Evolutionary conservation across 371 early-diverging fungal species (phyloP).

Genomic region (Mortierella sp.): DNA sequence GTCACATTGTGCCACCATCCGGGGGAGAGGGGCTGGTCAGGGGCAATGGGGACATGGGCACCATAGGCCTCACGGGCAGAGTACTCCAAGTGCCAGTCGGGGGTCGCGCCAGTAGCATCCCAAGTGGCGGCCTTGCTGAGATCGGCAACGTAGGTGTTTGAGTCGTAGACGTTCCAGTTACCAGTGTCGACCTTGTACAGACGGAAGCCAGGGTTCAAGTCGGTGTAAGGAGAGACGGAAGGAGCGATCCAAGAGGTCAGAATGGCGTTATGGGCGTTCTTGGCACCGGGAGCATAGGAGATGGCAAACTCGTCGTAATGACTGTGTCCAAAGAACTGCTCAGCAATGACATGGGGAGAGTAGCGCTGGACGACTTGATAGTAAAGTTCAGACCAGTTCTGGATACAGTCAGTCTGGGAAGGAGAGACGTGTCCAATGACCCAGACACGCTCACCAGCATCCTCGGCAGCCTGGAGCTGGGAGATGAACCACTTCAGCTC

Average conservation of each 20-base stretch:
- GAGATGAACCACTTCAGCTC: constrained; percentile 65
- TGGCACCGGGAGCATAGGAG: constrained; percentile 60
- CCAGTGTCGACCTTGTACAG: constrained; percentile 66
- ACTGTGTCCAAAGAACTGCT: constrained; percentile 74
- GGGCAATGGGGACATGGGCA: constrained; percentile 34
- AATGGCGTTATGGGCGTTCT: constrained; percentile 62
- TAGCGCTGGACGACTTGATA: constrained; percentile 72
- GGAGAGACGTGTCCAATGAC: constrained; percentile 73
- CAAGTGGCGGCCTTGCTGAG: constrained; percentile 61
- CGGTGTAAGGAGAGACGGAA: constrained; percentile 65
- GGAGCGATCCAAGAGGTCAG: constrained; percentile 68
- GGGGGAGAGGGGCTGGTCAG: constrained; percentile 59
- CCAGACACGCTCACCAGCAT: constrained; percentile 67
- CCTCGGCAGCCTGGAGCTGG: constrained; percentile 70
- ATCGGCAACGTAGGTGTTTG: constrained; percentile 69
- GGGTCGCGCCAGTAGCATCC: constrained; percentile 41
- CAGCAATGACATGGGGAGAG: constrained; percentile 70
- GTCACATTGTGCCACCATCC: constrained; percentile 75
- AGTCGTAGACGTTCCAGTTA: constrained; percentile 70
- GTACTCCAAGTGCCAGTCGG: constrained; percentile 74
- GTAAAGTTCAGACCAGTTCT: constrained; percentile 71
- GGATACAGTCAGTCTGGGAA: constrained; percentile 66
- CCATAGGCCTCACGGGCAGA: constrained; percentile 66
- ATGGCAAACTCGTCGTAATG: constrained; percentile 70
- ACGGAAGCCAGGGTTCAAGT: constrained; percentile 72